Conservation (phyloP, 495 filamentous ascomycete species). For the Aspergillus steynii region DNA sequence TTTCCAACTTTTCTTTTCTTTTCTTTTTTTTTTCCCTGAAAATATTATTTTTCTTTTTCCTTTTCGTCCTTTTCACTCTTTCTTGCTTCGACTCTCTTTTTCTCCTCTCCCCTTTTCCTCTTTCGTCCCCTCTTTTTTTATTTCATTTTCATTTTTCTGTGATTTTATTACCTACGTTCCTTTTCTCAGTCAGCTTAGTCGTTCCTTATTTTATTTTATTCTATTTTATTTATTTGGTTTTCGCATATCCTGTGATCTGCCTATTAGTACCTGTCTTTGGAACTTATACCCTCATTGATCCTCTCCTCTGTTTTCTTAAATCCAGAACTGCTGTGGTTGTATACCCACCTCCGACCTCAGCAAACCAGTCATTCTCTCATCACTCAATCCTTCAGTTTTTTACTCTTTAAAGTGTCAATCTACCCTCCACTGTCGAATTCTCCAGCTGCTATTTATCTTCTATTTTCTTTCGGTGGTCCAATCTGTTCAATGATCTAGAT, state of each 20-base stretch:
- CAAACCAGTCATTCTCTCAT: slow-evolving; percentile 13
- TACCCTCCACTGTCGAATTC: slow-evolving; percentile 9
- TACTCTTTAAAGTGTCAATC: slow-evolving; percentile 12
- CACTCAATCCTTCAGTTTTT: slow-evolving; percentile 6
- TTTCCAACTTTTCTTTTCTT: slow-evolving; percentile 10
- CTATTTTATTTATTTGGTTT: slow-evolving; percentile 2
- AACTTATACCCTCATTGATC: slow-evolving; percentile 18
- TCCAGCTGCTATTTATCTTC: slow-evolving; percentile 10
- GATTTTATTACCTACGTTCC: slow-evolving; percentile 18
- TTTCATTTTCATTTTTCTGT: slow-evolving; percentile 15
- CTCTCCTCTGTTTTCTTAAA: slow-evolving; percentile 10
- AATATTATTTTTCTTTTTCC: slow-evolving; percentile 13
- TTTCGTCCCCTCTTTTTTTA: slow-evolving; percentile 20
- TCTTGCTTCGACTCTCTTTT: slow-evolving; percentile 12
- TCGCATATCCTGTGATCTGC: slow-evolving; percentile 12
- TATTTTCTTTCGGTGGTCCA: slow-evolving; percentile 10
- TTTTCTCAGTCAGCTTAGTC: slow-evolving; percentile 23
- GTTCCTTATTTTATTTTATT: slow-evolving; percentile 21
- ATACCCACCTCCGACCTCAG: slow-evolving; percentile 10
- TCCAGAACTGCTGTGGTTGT: slow-evolving; percentile 6
- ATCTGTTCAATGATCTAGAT: slow-evolving; percentile 15
- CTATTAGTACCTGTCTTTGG: slow-evolving; percentile 20
- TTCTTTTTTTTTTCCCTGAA: slow-evolving; percentile 16
- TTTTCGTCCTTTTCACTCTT: slow-evolving; percentile 20
- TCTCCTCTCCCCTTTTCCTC: slow-evolving; percentile 24